Base-by-base conservation (phyloP, 2,329 filamentous ascomycete species). In the Fusarium agapanthi region DNA sequence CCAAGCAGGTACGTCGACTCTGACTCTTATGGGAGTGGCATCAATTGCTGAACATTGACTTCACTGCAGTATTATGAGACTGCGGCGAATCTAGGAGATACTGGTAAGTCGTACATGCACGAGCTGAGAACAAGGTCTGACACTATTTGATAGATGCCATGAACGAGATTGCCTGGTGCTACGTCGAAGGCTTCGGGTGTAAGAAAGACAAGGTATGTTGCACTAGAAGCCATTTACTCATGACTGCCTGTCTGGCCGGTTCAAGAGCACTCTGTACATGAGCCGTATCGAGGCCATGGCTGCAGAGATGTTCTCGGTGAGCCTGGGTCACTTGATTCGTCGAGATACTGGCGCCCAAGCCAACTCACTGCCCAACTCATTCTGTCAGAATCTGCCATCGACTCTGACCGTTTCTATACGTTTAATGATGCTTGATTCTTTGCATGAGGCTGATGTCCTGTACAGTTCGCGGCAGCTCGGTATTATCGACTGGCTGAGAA, bases 141-240 rank as follows among this genome's bases (percentile, higher is more conserved):
- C 70, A 45, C 68, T 59, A 54, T 47, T 59, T 61, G 67, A 68
- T 76, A 91, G 96, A 99, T 84, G 96, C 95, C 65, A 97, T 98
- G 95, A 97, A 98, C 80, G 95, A 98, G 83, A 92, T 92, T 60
- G 96, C 91, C 40, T 97, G 95, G 94, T 99, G 96, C 85, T 98
- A 96, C 86, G 83, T 97, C 34, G 93, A 98, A 80, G 96, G 96
- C n/a, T 97, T 97, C 83, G 96, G 96, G 38, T 95, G 95, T 79
- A 96, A 95, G 82, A 99, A 98, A 83, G 95, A 99, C 86, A 98
- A 97, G 93, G 95, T 98, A 87, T 83, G 93, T 89, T 60, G 50
- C 51, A 64, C 60, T 43, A 55, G 55, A 45, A 64, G 41, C 61
- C 55, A 65, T 60, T 47, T 67, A 37, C 43, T 30, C 65, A 56